Percentiles rank a stretch among this genome's conserved stretches.
These are phyloP conservation scores for Conoideocrella luteorostrata DNA, from an alignment of 2,329 filamentous ascomycete species.

Conservation along the genomic window DNA sequence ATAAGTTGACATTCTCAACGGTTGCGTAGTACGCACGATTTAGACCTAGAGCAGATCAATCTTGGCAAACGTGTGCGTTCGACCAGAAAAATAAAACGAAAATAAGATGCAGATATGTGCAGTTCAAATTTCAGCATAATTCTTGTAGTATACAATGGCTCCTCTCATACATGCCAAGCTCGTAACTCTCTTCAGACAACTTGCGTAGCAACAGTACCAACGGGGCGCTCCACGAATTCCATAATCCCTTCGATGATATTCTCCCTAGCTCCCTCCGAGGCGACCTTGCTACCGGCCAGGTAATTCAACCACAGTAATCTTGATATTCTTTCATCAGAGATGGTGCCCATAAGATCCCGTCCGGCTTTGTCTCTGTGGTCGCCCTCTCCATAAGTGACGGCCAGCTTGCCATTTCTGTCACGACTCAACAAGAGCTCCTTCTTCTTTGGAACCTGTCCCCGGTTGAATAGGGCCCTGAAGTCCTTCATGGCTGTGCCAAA, in stretches of 20 bases:
- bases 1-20: too few relatives aligned
- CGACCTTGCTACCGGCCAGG: constrained; percentile 77
- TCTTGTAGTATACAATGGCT: constrained; percentile 2
- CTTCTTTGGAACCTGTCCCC: constrained; percentile 72
- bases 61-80: too few relatives aligned
- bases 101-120: too few relatives aligned
- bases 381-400: constrained; percentile 61
- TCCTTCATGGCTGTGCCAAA: constrained; percentile 70
- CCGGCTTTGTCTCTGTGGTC: constrained; percentile 37
- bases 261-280: constrained; percentile 72
- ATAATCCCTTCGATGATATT: constrained; percentile 84
- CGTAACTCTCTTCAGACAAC: constrained; percentile 43
- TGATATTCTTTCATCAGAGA: constrained; percentile 73
- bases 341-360: constrained; percentile 57
- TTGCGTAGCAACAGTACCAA: constrained; percentile 79
- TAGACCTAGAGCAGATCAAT: too few relatives aligned
- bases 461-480: constrained; percentile 78
- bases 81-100: too few relatives aligned
- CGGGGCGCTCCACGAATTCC: constrained; percentile 78
- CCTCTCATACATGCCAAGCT: background rate
- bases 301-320: constrained; percentile 86
- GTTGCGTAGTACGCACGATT: too few relatives aligned
- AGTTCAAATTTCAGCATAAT: background rate
- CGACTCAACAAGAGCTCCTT: constrained; percentile 70
- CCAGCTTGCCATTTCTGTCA: constrained; percentile 57